These are phyloP conservation scores for Pseudoturritis turrita DNA, from an alignment of 345 rosid species.

Conservation along the genomic window DNA sequence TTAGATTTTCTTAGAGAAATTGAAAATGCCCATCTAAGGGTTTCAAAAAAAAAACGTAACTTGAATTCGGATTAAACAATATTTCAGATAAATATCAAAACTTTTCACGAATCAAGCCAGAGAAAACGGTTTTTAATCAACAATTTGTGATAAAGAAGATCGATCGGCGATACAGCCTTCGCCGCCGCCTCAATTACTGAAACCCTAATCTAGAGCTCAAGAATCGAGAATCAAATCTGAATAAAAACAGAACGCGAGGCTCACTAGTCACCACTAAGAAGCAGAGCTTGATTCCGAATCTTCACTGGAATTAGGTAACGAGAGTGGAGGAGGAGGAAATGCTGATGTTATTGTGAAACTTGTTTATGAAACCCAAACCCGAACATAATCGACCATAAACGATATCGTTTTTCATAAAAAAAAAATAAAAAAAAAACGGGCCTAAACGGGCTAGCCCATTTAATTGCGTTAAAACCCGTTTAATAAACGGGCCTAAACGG, in stretches of 20 bases:
- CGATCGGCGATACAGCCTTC: not conserved
- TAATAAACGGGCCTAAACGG: too few species aligned
- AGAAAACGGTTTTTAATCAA: not conserved
- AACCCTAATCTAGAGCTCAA: constrained; percentile 4
- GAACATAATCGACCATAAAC: too few species aligned
- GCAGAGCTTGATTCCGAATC: too few species aligned
- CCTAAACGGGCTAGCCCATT: too few species aligned
- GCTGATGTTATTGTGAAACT: too few species aligned
- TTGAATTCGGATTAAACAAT: not conserved
- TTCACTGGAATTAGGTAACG: too few species aligned
- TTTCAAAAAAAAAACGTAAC: not conserved
- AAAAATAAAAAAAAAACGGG: too few species aligned
- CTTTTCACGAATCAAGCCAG: not conserved
- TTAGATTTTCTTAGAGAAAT: too few species aligned
- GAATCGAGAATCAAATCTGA: constrained; percentile 4
- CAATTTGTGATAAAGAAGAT: not conserved
- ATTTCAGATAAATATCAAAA: not conserved
- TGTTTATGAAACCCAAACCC: too few species aligned
- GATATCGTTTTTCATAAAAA: too few species aligned
- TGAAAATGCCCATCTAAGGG: not conserved
- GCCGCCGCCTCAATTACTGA: not conserved
- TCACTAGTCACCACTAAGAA: constrained; percentile 16
- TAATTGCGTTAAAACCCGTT: too few species aligned
- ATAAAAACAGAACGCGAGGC: not conserved
- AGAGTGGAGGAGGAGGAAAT: too few species aligned